Conservation (phyloP, 2,329 filamentous ascomycete species). For the Colletotrichum sp. region DNA sequence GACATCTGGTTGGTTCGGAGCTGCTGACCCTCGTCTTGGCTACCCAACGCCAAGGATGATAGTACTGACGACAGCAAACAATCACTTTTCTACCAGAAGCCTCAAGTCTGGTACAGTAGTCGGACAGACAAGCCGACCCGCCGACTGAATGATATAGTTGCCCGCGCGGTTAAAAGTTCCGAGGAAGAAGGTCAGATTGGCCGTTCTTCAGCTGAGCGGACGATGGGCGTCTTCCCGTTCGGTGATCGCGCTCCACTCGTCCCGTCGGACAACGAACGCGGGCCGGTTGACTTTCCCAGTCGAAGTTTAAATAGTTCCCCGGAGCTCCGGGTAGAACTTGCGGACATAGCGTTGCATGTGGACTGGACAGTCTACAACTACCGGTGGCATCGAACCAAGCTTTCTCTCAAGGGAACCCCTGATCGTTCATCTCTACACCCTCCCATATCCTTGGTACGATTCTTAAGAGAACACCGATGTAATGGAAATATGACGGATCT, state of each 20-base stretch:
- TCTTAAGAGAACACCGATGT: not conserved
- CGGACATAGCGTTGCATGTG: not conserved
- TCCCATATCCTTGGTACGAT: not conserved
- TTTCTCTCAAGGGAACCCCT: not conserved
- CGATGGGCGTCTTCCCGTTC: not conserved
- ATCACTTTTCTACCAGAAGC: not conserved
- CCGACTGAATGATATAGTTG: not conserved
- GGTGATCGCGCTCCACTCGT: not conserved
- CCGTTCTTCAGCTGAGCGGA: not conserved
- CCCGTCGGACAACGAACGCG: not conserved
- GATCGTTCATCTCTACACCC: not conserved
- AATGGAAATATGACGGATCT: not conserved
- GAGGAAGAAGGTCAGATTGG: not conserved
- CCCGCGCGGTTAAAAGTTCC: not conserved
- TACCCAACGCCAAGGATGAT: not conserved
- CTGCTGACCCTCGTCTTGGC: not conserved
- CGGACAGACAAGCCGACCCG: not conserved
- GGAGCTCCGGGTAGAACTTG: not conserved
- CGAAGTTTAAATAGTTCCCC: not conserved
- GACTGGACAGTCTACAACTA: not conserved
- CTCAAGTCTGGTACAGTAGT: not conserved
- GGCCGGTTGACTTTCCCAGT: not conserved
- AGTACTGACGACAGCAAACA: not conserved
- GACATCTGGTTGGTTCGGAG: not conserved
- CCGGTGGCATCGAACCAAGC: not conserved